Conservation (phyloP, 2,329 filamentous ascomycete genomes). For the Pestalotiopsis sp. region DNA sequence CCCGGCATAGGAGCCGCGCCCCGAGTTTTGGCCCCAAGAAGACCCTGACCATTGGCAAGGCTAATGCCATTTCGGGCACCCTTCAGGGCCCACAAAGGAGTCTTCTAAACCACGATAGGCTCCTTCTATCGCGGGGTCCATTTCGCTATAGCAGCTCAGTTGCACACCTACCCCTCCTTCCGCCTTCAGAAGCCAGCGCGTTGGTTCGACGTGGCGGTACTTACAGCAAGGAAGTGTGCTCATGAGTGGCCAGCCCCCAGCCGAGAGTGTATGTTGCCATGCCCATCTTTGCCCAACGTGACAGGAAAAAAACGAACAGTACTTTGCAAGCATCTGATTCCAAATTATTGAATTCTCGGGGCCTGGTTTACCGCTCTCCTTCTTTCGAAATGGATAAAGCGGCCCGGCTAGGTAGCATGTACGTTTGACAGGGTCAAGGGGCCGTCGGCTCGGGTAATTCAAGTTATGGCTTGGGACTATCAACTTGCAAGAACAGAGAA, state of each 20-base stretch:
- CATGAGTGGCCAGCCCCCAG: not conserved
- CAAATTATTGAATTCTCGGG: not conserved
- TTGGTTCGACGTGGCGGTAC: constrained; percentile 1
- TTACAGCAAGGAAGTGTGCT: constrained; percentile 6
- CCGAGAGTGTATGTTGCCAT: not conserved
- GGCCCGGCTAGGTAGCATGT: not conserved
- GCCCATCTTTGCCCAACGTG: not conserved
- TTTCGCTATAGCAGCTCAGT: not conserved
- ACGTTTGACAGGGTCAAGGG: not conserved
- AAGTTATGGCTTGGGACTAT: not conserved
- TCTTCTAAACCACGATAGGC: not conserved
- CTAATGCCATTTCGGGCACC: not conserved
- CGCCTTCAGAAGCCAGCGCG: constrained; percentile 7
- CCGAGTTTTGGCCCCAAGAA: constrained; percentile 2
- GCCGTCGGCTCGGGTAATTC: not conserved
- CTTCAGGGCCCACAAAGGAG: not conserved
- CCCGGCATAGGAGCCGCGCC: constrained; percentile 3
- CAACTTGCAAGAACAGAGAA: not conserved
- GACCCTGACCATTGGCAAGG: not conserved
- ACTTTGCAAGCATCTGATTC: not conserved
- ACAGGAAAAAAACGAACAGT: not conserved
- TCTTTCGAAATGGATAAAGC: not conserved
- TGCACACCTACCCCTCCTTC: constrained; percentile 7
- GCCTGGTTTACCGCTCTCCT: not conserved
- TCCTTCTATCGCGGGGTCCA: constrained; percentile 4